phyloP scores from a whole-genome alignment of 495 filamentous ascomycete genomes.

The Aspergillus nidulans region DNA sequence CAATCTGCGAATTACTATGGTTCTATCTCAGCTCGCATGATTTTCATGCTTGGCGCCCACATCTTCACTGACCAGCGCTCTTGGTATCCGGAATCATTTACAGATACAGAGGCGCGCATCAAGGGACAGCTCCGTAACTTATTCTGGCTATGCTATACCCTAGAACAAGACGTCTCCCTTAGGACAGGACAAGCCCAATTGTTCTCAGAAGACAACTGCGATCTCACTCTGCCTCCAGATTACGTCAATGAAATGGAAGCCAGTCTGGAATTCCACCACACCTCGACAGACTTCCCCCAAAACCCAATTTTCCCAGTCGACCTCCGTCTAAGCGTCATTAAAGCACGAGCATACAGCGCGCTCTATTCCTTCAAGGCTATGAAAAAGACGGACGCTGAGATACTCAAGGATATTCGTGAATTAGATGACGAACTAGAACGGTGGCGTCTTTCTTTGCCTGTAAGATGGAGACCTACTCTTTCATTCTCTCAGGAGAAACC shows the following conservation, averaged over 20 bases:
- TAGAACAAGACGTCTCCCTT: constrained; percentile 49
- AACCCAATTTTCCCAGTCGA: constrained; percentile 45
- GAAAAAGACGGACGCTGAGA: constrained; percentile 49
- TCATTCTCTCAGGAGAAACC: constrained; percentile 35
- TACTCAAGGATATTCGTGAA: constrained; percentile 48
- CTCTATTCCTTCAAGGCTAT: constrained; percentile 45
- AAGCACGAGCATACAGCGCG: constrained; percentile 42
- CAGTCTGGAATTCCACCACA: constrained; percentile 24
- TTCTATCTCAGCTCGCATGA: constrained; percentile 38
- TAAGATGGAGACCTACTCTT: constrained; percentile 38
- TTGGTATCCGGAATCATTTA: not conserved
- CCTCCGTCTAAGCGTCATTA: constrained; percentile 46
- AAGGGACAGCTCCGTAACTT: constrained; percentile 41
- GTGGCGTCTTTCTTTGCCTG: constrained; percentile 46
- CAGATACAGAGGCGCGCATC: constrained; percentile 12
- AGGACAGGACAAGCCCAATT: constrained; percentile 49
- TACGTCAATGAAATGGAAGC: constrained; percentile 35
- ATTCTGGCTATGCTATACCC: constrained; percentile 51
- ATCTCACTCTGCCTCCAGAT: constrained; percentile 44
- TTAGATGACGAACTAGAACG: constrained; percentile 49
- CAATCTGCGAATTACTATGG: constrained; percentile 40
- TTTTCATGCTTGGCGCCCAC: constrained; percentile 48
- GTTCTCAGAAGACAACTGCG: constrained; percentile 50
- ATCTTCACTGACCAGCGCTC: constrained; percentile 9
- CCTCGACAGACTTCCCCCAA: constrained; percentile 18